These are phyloP conservation scores for Trichoderma aggressivum DNA, from an alignment of 2,329 filamentous ascomycete species.

Conservation along the genomic window DNA sequence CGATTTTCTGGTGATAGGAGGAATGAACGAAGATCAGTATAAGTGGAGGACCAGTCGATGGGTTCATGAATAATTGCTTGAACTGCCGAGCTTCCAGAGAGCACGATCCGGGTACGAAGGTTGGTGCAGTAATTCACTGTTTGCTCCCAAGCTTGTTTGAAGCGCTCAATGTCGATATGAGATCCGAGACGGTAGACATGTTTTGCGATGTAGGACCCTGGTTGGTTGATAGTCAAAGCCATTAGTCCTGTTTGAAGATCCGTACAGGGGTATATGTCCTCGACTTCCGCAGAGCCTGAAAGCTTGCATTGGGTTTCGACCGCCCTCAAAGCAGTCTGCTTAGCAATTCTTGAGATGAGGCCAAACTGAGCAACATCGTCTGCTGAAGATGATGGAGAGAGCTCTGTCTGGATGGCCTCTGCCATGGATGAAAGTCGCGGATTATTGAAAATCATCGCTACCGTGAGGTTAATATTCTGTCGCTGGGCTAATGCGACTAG, in stretches of 20 bases:
- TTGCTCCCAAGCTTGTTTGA: conserved; percentile 26
- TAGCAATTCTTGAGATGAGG: neutral
- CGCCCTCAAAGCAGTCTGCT: neutral
- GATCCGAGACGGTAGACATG: neutral
- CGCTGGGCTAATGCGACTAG: neutral
- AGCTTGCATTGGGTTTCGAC: neutral
- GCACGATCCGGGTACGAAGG: conserved; percentile 17
- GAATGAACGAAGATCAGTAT: neutral
- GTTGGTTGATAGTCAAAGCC: conserved; percentile 5
- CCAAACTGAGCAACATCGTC: neutral
- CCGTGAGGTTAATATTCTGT: neutral
- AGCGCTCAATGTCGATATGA: neutral
- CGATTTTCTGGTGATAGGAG: neutral
- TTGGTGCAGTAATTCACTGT: neutral
- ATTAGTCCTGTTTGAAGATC: conserved; percentile 4
- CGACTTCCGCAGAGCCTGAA: neutral
- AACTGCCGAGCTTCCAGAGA: neutral
- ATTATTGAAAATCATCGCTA: neutral
- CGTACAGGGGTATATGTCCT: conserved; percentile 4
- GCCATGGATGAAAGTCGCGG: neutral
- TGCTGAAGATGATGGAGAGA: neutral
- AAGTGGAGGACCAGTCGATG: neutral
- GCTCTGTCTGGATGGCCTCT: neutral
- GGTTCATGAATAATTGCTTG: neutral
- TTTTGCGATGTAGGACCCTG: conserved; percentile 7